Evolutionary conservation across 192 early-diverging fungal species (phyloP), one percentile per base, ranked within the genome.

Genomic region (Mortierella alpina): DNA sequence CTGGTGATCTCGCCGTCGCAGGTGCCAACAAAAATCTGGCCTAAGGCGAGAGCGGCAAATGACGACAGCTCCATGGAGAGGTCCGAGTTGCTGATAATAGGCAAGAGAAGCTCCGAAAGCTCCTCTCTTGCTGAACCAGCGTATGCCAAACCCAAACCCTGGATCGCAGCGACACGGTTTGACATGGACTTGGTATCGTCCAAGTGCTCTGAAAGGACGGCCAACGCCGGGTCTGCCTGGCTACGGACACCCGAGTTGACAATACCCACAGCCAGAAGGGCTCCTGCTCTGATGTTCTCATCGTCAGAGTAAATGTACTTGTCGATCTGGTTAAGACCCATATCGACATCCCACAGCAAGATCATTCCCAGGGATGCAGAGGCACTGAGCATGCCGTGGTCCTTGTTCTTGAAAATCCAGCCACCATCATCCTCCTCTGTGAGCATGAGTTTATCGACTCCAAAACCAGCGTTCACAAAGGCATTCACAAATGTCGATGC

Each of bases 341-440:
- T 86, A 63, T 97, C 96, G 6, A 97, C 92, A 79, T 98, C 95
- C 98, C 98, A 99, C 66, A 99, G 84, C 70, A 94, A 84, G 68
- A 99, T 94, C 81, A 92, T 84, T 31, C 98, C 98, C 56, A 99
- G 75, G 1, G 98, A 99, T 14, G 98, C 98, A 18, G 95, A 89
- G 9, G 98, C 95, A 82, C 95, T 96, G 64, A 96, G 88, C 96
- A 97, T 98, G 84, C 93, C 95, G 64, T 95, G 88, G 51, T 98
- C 98, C 86, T 99, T 99, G 88, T 98, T 98, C 85, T 97, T 98
- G 89, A 93, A 97, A 68, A 98, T 96, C 97, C 98, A 98, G 4
- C 85, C 84, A 58, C 82, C 73, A 65, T 86, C 91, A 7, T 92
- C 91, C 44, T 93, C 93, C 42, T 92, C 90, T 39, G 89, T 89